Conservation (phyloP, 31 red algal genomes). For the Asparagopsis taxiformis region DNA sequence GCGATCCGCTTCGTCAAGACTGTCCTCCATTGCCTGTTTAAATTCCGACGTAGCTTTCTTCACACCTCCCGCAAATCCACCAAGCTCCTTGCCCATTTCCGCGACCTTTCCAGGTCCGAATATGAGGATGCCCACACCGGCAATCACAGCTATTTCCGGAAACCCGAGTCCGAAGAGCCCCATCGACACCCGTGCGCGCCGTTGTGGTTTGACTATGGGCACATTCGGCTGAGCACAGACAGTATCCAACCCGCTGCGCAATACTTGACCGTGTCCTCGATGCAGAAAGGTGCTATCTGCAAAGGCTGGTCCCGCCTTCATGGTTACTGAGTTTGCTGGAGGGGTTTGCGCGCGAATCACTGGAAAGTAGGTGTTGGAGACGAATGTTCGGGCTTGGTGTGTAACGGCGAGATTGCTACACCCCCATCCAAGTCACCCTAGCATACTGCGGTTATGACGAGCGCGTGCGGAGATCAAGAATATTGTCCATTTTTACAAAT, state of each 20-base stretch:
- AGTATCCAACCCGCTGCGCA: conserved; percentile 1
- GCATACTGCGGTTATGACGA: too few species aligned
- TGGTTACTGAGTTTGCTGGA: too few species aligned
- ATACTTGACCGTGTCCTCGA: too few species aligned
- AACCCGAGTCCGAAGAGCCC: conserved; percentile 96
- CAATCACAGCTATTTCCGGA: conserved; percentile 95
- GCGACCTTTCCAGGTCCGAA: conserved; percentile 91
- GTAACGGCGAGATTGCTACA: too few species aligned
- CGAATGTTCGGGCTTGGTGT: too few species aligned
- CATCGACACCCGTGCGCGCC: conserved; percentile 64
- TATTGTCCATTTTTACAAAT: too few species aligned
- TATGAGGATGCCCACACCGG: conserved; percentile 83
- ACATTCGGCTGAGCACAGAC: not conserved
- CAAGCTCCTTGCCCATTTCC: conserved; percentile 86
- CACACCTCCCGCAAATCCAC: conserved; percentile 86
- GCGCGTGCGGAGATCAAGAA: too few species aligned
- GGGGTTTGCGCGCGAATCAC: too few species aligned
- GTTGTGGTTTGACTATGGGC: not conserved
- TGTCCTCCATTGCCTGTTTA: conserved; percentile 93
- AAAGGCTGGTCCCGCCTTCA: too few species aligned
- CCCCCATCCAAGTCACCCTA: too few species aligned
- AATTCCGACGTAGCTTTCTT: conserved; percentile 97
- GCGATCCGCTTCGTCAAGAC: conserved; percentile 74
- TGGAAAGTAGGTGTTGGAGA: too few species aligned
- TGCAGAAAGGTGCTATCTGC: too few species aligned